Conservation (phyloP, 1,139 yeast species). For the Magnusiomyces fungicola region DNA sequence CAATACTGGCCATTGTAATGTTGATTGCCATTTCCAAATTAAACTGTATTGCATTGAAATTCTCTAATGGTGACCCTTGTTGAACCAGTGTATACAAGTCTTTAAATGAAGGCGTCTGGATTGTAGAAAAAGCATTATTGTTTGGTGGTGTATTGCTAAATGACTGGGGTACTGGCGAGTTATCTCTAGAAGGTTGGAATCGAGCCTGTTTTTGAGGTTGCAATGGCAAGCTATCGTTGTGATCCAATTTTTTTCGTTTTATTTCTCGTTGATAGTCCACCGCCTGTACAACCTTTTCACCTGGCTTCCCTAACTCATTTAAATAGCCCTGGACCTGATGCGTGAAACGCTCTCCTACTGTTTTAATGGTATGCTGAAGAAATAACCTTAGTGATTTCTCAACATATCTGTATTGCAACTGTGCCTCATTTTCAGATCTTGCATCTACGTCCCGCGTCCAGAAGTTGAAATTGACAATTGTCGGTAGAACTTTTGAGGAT, state of each 20-base stretch:
- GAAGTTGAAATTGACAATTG: constrained; percentile 32
- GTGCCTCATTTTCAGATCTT: constrained; percentile 21
- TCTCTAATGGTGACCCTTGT: constrained; percentile 49
- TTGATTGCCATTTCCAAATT: constrained; percentile 58
- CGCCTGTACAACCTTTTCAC: constrained; percentile 26
- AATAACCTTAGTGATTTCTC: constrained; percentile 34
- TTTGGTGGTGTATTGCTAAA: no score
- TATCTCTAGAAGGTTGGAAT: no score
- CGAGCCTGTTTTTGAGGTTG: no score
- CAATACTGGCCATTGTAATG: constrained; percentile 59
- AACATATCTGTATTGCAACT: constrained; percentile 30
- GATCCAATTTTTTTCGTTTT: constrained; percentile 1
- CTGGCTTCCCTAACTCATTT: constrained; percentile 22
- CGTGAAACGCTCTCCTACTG: constrained; percentile 11
- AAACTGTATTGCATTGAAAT: constrained; percentile 62
- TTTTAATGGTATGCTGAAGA: constrained; percentile 29
- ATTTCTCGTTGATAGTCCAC: constrained; percentile 8
- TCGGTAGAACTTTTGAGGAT: constrained; percentile 29
- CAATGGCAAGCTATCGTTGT: constrained; percentile 20
- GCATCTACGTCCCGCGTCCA: constrained; percentile 20
- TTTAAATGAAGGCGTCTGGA: constrained; percentile 27
- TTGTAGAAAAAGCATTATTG: no score
- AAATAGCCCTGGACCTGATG: constrained; percentile 30
- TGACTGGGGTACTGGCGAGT: no score
- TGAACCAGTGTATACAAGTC: constrained; percentile 54